Evolutionary conservation across 176 grass and related monocot genomes (phyloP).

Genomic region (Phragmites australis): DNA sequence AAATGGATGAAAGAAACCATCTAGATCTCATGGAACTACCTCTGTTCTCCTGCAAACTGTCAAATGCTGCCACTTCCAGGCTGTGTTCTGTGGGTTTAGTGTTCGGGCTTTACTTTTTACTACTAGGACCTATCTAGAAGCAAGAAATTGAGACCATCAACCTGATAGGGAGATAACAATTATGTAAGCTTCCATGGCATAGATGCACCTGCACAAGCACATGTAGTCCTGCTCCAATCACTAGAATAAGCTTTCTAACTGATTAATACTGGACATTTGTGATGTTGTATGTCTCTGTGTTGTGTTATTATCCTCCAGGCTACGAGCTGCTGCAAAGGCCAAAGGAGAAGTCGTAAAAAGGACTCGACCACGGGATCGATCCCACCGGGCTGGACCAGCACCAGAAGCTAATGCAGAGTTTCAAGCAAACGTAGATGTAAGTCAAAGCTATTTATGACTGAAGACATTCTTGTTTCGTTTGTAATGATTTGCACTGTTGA

Average conservation of each 20-base stretch:
- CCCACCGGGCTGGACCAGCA: conserved; percentile 43
- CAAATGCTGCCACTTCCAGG: neutral
- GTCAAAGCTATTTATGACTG: conserved; percentile 18
- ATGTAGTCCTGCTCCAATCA: neutral
- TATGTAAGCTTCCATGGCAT: conserved; percentile 1
- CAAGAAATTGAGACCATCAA: neutral
- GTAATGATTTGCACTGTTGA: neutral
- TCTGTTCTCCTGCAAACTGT: neutral
- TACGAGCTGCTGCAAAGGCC: conserved; percentile 47
- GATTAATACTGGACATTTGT: conserved; percentile 13
- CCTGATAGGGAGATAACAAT: neutral
- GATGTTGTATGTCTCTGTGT: neutral
- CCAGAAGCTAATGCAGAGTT: conserved; percentile 58
- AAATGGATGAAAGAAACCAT: neutral
- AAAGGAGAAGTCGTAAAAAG: conserved; percentile 43
- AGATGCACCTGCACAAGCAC: neutral
- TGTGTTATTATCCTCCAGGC: conserved; percentile 21
- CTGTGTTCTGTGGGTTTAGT: neutral
- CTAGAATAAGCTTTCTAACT: conserved; percentile 14
- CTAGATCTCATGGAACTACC: conserved; percentile 9
- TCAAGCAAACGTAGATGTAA: conserved; percentile 56
- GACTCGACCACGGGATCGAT: conserved; percentile 37
- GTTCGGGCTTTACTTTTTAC: neutral
- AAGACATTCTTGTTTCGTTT: conserved; percentile 9
- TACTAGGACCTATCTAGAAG: neutral